Evolutionary conservation across 179 eudicot genomes (phyloP).

Genomic region (Silene noctiflora): DNA sequence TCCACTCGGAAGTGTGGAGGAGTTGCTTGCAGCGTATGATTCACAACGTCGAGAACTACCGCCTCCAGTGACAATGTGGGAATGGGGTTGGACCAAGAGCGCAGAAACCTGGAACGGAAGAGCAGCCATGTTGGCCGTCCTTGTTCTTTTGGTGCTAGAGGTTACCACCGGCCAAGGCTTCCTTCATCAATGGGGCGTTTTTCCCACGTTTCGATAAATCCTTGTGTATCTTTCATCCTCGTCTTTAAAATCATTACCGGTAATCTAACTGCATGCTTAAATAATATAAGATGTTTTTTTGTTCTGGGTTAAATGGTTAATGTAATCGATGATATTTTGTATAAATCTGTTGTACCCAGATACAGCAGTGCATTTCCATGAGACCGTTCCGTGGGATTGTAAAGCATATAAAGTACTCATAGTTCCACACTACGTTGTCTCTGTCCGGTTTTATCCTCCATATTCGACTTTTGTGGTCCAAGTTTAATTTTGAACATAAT

Average conservation of each 20-base stretch:
- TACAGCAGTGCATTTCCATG: constrained; percentile 22
- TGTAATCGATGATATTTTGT: constrained; percentile 24
- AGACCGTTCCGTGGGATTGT: constrained; percentile 23
- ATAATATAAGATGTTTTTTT: neutral
- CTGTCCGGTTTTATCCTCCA: neutral
- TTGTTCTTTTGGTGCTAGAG: constrained; percentile 71
- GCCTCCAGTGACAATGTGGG: constrained; percentile 85
- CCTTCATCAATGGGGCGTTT: constrained; percentile 91
- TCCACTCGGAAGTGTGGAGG: constrained; percentile 98
- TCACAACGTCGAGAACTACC: constrained; percentile 96
- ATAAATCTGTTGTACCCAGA: constrained; percentile 26
- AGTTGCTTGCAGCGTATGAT: constrained; percentile 86
- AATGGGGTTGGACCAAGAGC: constrained; percentile 98
- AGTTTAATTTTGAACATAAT: neutral
- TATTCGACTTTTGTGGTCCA: neutral
- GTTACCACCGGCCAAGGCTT: constrained; percentile 92
- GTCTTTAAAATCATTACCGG: neutral
- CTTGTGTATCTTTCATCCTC: neutral
- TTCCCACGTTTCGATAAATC: constrained; percentile 51
- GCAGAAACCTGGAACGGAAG: constrained; percentile 99
- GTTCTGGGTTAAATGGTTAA: constrained; percentile 9
- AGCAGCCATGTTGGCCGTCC: constrained; percentile 94
- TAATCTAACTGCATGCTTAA: neutral
- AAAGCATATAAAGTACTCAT: constrained; percentile 14
- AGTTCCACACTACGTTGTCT: constrained; percentile 1